A percentile compares a stretch with the other conserved stretches of the same genome.
These are phyloP conservation scores for Myrica gale DNA, from an alignment of 306 rosid species.

Conservation along the genomic window DNA sequence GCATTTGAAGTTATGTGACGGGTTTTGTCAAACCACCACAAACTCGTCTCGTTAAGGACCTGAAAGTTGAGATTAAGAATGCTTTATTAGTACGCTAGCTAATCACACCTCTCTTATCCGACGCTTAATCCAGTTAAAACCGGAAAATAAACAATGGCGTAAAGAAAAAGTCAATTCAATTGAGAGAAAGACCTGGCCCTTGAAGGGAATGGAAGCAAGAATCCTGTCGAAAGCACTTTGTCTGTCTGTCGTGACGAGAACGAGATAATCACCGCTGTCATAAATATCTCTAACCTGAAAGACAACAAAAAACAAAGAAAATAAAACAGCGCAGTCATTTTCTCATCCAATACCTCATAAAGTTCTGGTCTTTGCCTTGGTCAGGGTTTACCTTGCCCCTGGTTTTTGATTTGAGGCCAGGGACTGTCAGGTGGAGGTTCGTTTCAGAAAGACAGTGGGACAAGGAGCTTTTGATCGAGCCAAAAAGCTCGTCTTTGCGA, in stretches of 20 bases:
- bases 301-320: background rate
- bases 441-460: slow-evolving; percentile 74
- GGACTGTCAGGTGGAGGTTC: slow-evolving; percentile 70
- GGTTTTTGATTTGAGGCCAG: slow-evolving; percentile 73
- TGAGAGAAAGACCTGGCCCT: slow-evolving; percentile 67
- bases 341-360: background rate
- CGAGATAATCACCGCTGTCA: slow-evolving; percentile 75
- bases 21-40: slow-evolving; percentile 97
- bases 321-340: background rate
- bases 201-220: slow-evolving; percentile 96
- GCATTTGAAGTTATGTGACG: slow-evolving; percentile 77
- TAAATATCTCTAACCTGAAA: slow-evolving; percentile 88
- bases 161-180: background rate
- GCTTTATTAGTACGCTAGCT: background rate
- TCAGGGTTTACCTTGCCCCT: slow-evolving; percentile 71
- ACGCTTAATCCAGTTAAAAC: slow-evolving; percentile 1
- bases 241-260: slow-evolving; percentile 86
- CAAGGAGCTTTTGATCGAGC: slow-evolving; percentile 40
- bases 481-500: slow-evolving; percentile 47
- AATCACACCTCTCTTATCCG: background rate
- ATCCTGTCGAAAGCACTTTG: slow-evolving; percentile 96
- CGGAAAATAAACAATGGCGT: background rate
- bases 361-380: background rate
- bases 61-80: slow-evolving; percentile 27
- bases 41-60: slow-evolving; percentile 92